Evolutionary conservation across 345 rosid species (phyloP).

Genomic region (Euphorbia tirucalli): DNA sequence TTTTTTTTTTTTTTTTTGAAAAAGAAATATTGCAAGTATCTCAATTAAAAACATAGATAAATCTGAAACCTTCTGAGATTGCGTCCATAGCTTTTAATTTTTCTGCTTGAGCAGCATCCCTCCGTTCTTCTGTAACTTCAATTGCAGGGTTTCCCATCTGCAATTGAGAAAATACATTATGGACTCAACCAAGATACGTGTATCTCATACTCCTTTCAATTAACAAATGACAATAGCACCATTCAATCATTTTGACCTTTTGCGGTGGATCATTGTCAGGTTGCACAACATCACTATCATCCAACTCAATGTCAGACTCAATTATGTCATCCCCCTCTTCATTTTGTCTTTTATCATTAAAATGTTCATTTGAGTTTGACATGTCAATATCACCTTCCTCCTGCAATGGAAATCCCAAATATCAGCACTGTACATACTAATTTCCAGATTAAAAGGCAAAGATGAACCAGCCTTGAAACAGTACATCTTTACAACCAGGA

Average conservation of each 20-base stretch:
- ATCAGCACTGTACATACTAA: neutral
- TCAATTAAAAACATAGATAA: constrained; percentile 7
- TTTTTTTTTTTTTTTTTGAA: neutral
- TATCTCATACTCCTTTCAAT: neutral
- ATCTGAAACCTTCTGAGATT: constrained; percentile 52
- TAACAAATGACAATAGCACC: neutral
- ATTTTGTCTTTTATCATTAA: constrained; percentile 28
- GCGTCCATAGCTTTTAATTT: constrained; percentile 62
- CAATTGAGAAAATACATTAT: constrained; percentile 18
- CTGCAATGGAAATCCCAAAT: constrained; percentile 21
- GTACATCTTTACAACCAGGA: neutral
- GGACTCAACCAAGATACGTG: neutral
- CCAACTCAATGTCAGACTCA: constrained; percentile 83
- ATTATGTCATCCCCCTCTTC: constrained; percentile 45
- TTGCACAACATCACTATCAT: constrained; percentile 57
- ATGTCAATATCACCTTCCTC: constrained; percentile 43
- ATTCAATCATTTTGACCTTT: constrained; percentile 34
- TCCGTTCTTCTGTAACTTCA: constrained; percentile 69
- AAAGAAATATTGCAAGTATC: neutral
- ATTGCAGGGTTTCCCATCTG: constrained; percentile 71
- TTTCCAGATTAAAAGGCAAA: neutral
- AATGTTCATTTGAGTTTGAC: constrained; percentile 35
- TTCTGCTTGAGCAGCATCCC: constrained; percentile 61
- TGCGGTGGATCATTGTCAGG: constrained; percentile 74
- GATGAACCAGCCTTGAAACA: neutral